Evolutionary conservation across 768 basidiomycete genomes (phyloP), one percentile per base, ranked within the genome.

Genomic region (Solioccasus polychromus): DNA sequence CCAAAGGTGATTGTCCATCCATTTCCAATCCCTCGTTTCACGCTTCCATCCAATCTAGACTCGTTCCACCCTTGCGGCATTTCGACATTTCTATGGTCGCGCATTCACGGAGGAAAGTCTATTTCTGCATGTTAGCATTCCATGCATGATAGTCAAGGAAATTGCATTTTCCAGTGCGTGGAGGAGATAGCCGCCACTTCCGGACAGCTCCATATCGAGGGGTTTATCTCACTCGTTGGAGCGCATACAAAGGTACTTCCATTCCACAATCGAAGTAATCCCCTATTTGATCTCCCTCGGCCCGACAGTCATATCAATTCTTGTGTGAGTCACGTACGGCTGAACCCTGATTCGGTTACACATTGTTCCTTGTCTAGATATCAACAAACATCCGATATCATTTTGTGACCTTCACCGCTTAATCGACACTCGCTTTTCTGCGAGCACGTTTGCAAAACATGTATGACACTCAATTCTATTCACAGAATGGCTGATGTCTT

Each of bases 221-320:
- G 95, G 0, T 97, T 98, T 61, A 81, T 96, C 45, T 88, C 90
- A 60, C 71, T 92, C 5, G 76, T 79, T 15, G 89, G 90, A 8
- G 77, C 85, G 19, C 67, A 73, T 50, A 83, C 88, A 18, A 92
- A 85, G 72, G 92, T 83, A 49, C 43, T 54, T 47, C 53, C 48
- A 45, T 53, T 57, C 36, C 30, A 9, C 39, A 39, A 52, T 48
- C 39, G 41, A 44, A 56, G 15, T 42, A 23, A 36, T 32, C 37
- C 43, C 52, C 39, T 53, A 52, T 66, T 47, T 60, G 39, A 55
- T 34, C 52, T 30, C 47, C 34, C 50, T 63, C 50, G 54, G 50
- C 48, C 25, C 45, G 49, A 48, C 60, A 95, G 89, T 68, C 78
- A n/a, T 79, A 85, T 63, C 94, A 98, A 64, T 89, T 84, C 68